Conservation (phyloP, 352 stramenopile species). For the Phytophthora ramorum region DNA sequence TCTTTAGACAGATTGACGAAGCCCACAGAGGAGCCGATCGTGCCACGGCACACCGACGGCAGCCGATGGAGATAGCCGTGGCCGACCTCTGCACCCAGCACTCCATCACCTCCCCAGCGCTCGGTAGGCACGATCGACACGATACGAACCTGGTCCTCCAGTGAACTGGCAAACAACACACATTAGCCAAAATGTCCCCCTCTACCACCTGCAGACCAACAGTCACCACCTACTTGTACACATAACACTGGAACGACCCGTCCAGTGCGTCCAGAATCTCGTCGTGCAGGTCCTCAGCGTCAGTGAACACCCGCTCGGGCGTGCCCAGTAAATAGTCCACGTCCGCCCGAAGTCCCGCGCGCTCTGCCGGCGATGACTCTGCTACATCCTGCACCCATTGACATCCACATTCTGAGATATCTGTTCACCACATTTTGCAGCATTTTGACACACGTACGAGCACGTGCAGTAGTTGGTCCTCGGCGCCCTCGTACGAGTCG, state of each 20-base stretch:
- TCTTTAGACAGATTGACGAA: constrained; percentile 82
- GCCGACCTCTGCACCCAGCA: constrained; percentile 95
- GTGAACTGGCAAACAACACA: constrained; percentile 47
- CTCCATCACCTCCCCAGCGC: constrained; percentile 91
- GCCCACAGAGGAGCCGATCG: constrained; percentile 73
- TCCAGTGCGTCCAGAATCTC: constrained; percentile 92
- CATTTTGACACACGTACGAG: constrained; percentile 54
- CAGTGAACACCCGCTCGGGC: constrained; percentile 86
- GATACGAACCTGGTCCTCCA: constrained; percentile 93
- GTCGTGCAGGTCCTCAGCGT: constrained; percentile 89
- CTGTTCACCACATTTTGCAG: neutral
- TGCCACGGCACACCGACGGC: constrained; percentile 66
- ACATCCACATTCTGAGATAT: neutral
- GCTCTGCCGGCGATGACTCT: constrained; percentile 87
- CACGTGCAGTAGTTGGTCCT: constrained; percentile 96
- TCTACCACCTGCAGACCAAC: neutral
- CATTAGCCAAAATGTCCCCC: neutral
- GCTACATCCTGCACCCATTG: constrained; percentile 71
- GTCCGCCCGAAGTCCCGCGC: constrained; percentile 88
- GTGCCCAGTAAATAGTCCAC: constrained; percentile 97
- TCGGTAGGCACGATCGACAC: constrained; percentile 87
- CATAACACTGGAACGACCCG: constrained; percentile 96
- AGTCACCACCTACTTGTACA: constrained; percentile 91
- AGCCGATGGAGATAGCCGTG: constrained; percentile 97
- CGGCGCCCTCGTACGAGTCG: constrained; percentile 95